A percentile compares a stretch with the other conserved stretches of the same genome.
Conservation (phyloP, 78 protist genomes). For the Cavenderia fasciculata region DNA sequence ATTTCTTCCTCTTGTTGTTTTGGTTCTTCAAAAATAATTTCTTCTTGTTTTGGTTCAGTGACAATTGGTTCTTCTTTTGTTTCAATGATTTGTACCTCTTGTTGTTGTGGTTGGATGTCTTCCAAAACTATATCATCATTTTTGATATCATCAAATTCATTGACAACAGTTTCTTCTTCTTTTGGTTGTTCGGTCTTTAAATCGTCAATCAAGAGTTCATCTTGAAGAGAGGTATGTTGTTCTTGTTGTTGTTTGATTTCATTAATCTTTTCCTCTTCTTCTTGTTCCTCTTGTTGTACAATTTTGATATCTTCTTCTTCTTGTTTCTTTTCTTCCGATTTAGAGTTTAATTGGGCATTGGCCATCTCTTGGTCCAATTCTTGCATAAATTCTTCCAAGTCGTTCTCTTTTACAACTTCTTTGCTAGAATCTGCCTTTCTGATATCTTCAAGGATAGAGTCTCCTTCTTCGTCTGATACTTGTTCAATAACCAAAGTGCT, state of each 20-base stretch:
- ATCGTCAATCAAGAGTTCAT: no score
- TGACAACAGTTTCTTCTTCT: no score
- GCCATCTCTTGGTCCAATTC: neutral
- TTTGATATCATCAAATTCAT: no score
- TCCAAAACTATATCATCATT: no score
- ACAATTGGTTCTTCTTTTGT: neutral
- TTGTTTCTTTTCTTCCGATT: neutral
- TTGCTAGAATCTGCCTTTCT: neutral
- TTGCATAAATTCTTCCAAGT: neutral
- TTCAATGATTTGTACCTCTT: no score
- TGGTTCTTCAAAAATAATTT: neutral
- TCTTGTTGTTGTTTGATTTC: neutral
- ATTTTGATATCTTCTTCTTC: neutral
- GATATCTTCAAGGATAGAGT: no score
- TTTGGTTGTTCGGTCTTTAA: no score
- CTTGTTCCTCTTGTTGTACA: neutral
- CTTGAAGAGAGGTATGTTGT: neutral
- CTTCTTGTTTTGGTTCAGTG: neutral
- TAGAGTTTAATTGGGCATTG: neutral
- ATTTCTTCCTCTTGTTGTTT: neutral
- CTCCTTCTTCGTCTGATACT: neutral
- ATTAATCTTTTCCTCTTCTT: neutral
- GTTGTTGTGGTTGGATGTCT: no score
- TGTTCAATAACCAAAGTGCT: neutral
- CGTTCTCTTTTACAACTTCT: neutral